Percentiles rank a stretch among this genome's conserved stretches.
Conservation (phyloP, 2,329 filamentous ascomycete genomes). For the Calonectria montana region DNA sequence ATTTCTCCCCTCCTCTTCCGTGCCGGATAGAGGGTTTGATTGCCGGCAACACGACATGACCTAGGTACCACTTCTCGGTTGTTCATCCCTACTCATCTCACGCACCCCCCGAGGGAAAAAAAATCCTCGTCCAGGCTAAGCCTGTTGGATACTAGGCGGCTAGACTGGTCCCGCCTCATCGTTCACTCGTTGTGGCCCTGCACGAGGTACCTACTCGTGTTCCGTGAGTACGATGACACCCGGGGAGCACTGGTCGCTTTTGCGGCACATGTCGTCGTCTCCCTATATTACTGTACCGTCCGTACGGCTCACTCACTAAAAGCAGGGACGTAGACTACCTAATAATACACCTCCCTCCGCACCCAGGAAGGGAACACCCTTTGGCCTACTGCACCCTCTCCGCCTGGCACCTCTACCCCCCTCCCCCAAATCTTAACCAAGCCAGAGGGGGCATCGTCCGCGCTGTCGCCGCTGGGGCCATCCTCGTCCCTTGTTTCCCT, state of each 20-base stretch:
- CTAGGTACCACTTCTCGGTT: conserved; percentile 8
- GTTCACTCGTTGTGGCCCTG: background rate
- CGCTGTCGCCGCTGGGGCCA: conserved; percentile 14
- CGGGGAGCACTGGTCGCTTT: background rate
- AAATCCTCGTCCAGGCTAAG: background rate
- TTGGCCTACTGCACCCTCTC: background rate
- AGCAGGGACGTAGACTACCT: background rate
- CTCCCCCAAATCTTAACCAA: conserved; percentile 10
- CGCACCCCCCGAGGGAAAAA: conserved; percentile 1
- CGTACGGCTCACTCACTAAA: background rate
- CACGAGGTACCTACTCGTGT: background rate
- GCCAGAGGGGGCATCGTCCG: conserved; percentile 10
- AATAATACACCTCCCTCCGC: conserved; percentile 1
- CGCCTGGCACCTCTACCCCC: background rate
- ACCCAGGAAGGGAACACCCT: background rate
- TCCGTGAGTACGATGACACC: background rate
- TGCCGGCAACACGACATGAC: conserved; percentile 10
- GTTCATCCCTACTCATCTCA: background rate
- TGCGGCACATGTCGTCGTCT: background rate
- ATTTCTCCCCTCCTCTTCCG: background rate
- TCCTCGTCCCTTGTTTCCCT: conserved; percentile 7
- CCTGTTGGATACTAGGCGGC: conserved; percentile 9
- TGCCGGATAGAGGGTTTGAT: conserved; percentile 6
- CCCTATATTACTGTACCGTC: background rate
- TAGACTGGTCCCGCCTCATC: conserved; percentile 15